phyloP scores from a whole-genome alignment of 805 yeast genomes.

The Lachancea sp. region DNA sequence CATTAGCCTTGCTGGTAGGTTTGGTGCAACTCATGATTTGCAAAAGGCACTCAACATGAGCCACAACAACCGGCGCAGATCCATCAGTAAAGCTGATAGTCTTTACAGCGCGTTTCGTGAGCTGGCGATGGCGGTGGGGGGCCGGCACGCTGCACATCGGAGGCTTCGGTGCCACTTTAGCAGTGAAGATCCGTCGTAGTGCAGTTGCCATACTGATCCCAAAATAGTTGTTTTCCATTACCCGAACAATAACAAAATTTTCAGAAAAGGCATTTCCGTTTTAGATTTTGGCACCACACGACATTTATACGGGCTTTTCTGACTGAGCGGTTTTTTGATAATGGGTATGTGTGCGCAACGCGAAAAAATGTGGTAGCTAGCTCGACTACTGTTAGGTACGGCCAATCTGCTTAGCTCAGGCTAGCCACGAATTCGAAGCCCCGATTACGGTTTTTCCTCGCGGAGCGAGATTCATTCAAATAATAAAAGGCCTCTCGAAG shows the following conservation, averaged over 20 bases:
- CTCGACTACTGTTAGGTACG: neutral
- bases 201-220: neutral
- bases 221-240: neutral
- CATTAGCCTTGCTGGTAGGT: no score
- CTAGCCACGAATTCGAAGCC: slow-evolving; percentile 4
- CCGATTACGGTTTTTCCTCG: neutral
- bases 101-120: no score
- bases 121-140: no score
- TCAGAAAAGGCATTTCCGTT: neutral
- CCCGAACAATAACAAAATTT: neutral
- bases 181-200: no score
- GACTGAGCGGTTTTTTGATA: slow-evolving; percentile 1
- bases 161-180: neutral
- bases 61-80: no score
- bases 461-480: neutral
- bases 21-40: no score
- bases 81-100: no score
- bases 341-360: neutral
- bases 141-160: neutral
- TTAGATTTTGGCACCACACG: neutral
- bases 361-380: neutral
- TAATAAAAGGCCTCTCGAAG: neutral
- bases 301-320: neutral
- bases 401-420: neutral
- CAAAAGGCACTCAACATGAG: no score